Evolutionary conservation across 805 yeast species (phyloP).

Genomic region (Candida tammaniensis): DNA sequence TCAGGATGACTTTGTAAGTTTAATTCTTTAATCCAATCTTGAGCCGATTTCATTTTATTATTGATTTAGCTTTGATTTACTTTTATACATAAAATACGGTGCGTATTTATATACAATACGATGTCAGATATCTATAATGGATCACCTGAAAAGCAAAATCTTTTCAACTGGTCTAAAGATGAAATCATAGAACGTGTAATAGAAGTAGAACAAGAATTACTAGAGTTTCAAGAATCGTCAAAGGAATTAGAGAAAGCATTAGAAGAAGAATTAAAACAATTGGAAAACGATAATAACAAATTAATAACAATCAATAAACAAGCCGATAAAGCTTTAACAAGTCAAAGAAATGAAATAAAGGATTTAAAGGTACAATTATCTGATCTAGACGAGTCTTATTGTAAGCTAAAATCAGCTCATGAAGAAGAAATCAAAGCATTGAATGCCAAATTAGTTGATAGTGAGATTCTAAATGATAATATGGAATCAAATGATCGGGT

Average conservation of each 20-base stretch:
- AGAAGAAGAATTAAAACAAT: constrained; percentile 38
- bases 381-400: constrained; percentile 16
- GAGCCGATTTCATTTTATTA: constrained; percentile 11
- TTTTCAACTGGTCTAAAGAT: constrained; percentile 9
- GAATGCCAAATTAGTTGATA: constrained; percentile 32
- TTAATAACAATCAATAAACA: constrained; percentile 14
- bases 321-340: neutral
- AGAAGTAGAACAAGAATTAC: constrained; percentile 36
- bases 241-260: constrained; percentile 44
- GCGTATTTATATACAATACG: no score
- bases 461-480: constrained; percentile 42
- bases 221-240: constrained; percentile 43
- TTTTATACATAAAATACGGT: no score
- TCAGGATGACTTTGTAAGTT: constrained; percentile 19
- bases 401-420: constrained; percentile 12
- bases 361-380: constrained; percentile 18
- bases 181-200: constrained; percentile 21
- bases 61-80: no score
- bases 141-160: neutral
- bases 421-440: constrained; percentile 21
- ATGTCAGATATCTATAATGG: no score
- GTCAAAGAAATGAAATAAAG: constrained; percentile 1
- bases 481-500: constrained; percentile 39
- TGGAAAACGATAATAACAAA: constrained; percentile 24
- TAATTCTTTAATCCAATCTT: constrained; percentile 13